A percentile compares a stretch with the other conserved stretches of the same genome.
These are phyloP conservation scores for Chrysanthemum lavandulifolium DNA, from an alignment of 129 eudicot species.

Conservation along the genomic window DNA sequence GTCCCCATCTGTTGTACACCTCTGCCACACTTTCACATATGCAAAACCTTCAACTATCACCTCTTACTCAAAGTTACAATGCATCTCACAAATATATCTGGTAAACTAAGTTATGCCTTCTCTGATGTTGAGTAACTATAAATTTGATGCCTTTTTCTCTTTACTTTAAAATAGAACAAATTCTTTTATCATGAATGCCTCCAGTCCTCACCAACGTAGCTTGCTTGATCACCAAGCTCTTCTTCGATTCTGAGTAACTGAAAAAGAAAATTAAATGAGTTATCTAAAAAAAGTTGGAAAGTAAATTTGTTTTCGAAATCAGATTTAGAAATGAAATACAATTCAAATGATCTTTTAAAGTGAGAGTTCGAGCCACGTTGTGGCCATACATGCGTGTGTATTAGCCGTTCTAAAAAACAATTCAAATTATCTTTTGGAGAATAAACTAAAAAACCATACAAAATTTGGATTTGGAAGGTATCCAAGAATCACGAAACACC, in stretches of 20 bases:
- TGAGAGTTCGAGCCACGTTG: too few species aligned
- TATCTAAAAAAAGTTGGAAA: not conserved
- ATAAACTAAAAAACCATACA: too few species aligned
- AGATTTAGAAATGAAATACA: not conserved
- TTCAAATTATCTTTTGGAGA: too few species aligned
- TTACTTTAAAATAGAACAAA: not conserved
- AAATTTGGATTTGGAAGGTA: too few species aligned
- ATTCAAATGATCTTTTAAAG: not conserved
- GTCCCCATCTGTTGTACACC: not conserved
- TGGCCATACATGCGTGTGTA: too few species aligned
- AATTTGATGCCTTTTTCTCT: not conserved
- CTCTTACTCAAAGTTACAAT: not conserved
- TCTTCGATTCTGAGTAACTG: conserved; percentile 96
- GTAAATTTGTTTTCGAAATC: not conserved
- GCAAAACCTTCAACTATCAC: too few species aligned
- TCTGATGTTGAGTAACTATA: not conserved
- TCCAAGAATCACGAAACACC: too few species aligned
- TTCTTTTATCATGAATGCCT: conserved; percentile 45
- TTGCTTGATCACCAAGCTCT: conserved; percentile 88
- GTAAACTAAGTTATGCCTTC: not conserved
- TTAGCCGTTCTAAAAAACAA: too few species aligned
- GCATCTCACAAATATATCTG: not conserved
- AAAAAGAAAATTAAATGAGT: conserved; percentile 23
- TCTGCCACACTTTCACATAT: conserved; percentile 9
- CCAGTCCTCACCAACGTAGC: conserved; percentile 90